Evolutionary conservation across 2,329 filamentous ascomycete genomes (phyloP), one percentile per base, ranked within the genome.

Genomic region (Fusarium verticillioides): DNA sequence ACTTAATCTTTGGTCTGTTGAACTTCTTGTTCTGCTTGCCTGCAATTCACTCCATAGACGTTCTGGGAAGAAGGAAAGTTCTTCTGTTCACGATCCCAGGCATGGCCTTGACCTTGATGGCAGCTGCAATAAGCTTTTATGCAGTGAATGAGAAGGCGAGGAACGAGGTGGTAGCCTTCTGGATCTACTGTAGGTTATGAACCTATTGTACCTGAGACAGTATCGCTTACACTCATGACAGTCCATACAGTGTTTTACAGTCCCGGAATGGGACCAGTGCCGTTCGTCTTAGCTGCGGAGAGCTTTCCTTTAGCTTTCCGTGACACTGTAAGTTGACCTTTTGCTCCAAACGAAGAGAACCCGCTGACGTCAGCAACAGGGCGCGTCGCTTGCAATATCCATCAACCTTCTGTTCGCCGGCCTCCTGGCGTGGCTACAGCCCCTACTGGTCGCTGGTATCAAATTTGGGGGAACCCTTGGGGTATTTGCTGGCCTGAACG

Each of bases 271-370:
- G 42, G 42, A 3, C 42, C 42, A 26, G 42, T 26, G 10, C 23
- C 23, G 10, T 44, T 44, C 16, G 42, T 44, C 9, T 26, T 44
- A 5, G 42, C 42, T 12, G 23, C 42, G 1, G 42, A 44, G 3
- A 26, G 42, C 42, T 44, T 44, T 26, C 42, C 42, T 0, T 19
- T 44, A 0, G 42, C 7, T 11, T 44, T 44, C 18, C 42, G 16
- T 44, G 42, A 44, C 23, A 44, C 42, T 4, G 42, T 44, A 26
- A 26, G 42, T 44, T 26, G 23, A 5, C 23, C 5, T 26, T 12
- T 0, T 0, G 10, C 0, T 13, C 4, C 9, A 19, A 9, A 18
- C 4, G 10, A 44, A 44, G 10, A 44, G 2, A 12, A 6, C 26
- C 8, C 0, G 18, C 42, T 7, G 9, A 44, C 7, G 26, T 13